Conservation (phyloP, 2,329 filamentous ascomycete genomes). For the Uncinocarpus reesii region DNA sequence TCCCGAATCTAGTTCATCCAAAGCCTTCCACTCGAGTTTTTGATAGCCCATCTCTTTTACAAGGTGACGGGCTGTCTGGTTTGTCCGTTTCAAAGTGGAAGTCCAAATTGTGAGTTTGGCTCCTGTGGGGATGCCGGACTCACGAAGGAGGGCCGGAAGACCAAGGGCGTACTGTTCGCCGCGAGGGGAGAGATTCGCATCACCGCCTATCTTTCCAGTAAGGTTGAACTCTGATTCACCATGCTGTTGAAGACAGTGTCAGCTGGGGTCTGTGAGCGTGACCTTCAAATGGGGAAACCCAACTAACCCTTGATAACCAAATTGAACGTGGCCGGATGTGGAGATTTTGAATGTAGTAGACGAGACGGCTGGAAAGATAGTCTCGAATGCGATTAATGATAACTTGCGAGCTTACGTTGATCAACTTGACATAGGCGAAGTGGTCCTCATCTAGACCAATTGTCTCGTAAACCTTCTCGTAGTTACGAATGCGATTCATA, state of each 20-base stretch:
- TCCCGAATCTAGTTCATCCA: constrained; percentile 92
- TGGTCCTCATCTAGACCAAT: constrained; percentile 81
- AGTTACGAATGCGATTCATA: constrained; percentile 86
- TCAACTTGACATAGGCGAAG: constrained; percentile 92
- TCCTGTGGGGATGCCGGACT: constrained; percentile 66
- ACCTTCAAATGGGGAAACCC: background rate
- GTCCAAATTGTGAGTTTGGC: constrained; percentile 63
- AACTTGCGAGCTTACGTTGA: constrained; percentile 89
- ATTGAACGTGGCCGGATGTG: constrained; percentile 95
- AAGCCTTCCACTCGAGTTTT: constrained; percentile 95
- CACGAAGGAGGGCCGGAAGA: constrained; percentile 70
- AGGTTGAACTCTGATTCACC: constrained; percentile 92
- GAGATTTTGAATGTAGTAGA: constrained; percentile 97
- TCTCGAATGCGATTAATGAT: constrained; percentile 97
- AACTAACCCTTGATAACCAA: constrained; percentile 79
- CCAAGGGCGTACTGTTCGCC: constrained; percentile 79
- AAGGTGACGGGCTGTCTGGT: constrained; percentile 78
- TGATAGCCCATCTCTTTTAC: constrained; percentile 62
- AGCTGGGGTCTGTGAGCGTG: constrained; percentile 11
- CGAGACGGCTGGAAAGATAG: constrained; percentile 88
- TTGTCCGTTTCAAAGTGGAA: constrained; percentile 70
- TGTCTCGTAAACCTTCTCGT: constrained; percentile 92
- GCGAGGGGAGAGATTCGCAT: constrained; percentile 73
- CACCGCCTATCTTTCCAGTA: constrained; percentile 81
- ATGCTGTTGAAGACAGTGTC: constrained; percentile 48